Conservation (phyloP, 495 filamentous ascomycete genomes). For the Cryomyces antarcticus region DNA sequence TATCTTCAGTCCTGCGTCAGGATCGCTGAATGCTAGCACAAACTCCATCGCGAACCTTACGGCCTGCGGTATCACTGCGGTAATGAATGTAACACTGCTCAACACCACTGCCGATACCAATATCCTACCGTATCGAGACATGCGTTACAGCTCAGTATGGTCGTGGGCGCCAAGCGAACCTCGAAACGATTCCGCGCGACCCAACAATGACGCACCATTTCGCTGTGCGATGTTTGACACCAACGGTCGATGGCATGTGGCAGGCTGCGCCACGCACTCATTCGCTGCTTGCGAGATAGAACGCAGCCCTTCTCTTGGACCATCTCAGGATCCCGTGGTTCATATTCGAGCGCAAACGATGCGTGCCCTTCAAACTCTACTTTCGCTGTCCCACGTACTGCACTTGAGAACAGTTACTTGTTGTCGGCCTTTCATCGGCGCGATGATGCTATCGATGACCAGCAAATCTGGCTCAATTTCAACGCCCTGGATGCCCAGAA, state of each 20-base stretch:
- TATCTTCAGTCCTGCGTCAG: constrained; percentile 4
- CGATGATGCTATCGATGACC: constrained; percentile 6
- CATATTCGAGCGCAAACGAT: constrained; percentile 25
- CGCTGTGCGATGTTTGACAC: constrained; percentile 29
- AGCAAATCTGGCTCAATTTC: constrained; percentile 33
- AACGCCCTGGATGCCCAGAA: constrained; percentile 31
- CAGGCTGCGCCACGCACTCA: constrained; percentile 29
- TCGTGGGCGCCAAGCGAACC: constrained; percentile 38
- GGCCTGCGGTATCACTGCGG: constrained; percentile 36
- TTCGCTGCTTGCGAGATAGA: constrained; percentile 32
- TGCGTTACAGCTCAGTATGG: constrained; percentile 33
- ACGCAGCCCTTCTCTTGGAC: constrained; percentile 33
- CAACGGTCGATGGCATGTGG: constrained; percentile 32
- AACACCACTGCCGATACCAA: constrained; percentile 28
- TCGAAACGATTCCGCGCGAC: constrained; percentile 9
- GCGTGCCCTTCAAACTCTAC: constrained; percentile 6
- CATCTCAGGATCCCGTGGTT: constrained; percentile 20
- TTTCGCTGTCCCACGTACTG: constrained; percentile 35
- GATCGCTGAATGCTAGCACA: constrained; percentile 9
- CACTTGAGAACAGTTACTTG: constrained; percentile 40
- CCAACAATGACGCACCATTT: neutral
- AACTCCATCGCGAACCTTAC: constrained; percentile 24
- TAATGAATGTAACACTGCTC: constrained; percentile 33
- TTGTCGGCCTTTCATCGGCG: constrained; percentile 10
- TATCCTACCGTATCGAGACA: constrained; percentile 26